These are phyloP conservation scores for Scedosporium boydii DNA, from an alignment of 2,329 filamentous ascomycete genomes.

Conservation along the genomic window DNA sequence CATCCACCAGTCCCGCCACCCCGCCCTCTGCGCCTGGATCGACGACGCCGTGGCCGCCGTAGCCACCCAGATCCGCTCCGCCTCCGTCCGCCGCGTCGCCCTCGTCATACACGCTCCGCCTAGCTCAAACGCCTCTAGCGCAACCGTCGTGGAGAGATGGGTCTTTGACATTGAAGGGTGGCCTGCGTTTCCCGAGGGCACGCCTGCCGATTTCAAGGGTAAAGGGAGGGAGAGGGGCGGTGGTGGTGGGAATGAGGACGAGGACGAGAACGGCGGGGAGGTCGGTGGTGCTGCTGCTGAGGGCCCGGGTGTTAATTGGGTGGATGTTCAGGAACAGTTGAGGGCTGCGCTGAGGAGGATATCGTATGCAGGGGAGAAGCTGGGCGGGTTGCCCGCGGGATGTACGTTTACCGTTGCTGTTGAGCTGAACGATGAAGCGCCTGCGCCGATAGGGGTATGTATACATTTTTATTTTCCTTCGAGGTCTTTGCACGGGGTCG, in stretches of 20 bases:
- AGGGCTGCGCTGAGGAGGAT: slow-evolving; percentile 57
- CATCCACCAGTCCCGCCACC: slow-evolving; percentile 78
- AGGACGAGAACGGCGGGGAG: slow-evolving; percentile 11
- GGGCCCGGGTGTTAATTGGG: slow-evolving; percentile 32
- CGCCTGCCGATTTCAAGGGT: background rate
- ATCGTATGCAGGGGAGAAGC: slow-evolving; percentile 46
- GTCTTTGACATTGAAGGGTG: slow-evolving; percentile 48
- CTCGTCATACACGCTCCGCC: slow-evolving; percentile 34
- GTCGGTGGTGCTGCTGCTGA: slow-evolving; percentile 10
- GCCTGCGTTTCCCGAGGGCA: slow-evolving; percentile 31
- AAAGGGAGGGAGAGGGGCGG: slow-evolving; percentile 13
- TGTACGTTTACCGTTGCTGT: slow-evolving; percentile 72
- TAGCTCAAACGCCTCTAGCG: background rate
- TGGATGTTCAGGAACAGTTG: slow-evolving; percentile 63
- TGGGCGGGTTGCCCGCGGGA: slow-evolving; percentile 48
- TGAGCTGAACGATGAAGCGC: slow-evolving; percentile 54
- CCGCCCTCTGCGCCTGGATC: slow-evolving; percentile 78
- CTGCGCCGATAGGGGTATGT: slow-evolving; percentile 49
- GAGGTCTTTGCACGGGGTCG: background rate
- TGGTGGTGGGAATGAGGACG: slow-evolving; percentile 12
- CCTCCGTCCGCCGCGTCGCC: slow-evolving; percentile 35
- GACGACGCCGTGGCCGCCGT: slow-evolving; percentile 69
- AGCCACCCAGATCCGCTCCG: slow-evolving; percentile 56
- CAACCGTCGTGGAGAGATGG: slow-evolving; percentile 42
- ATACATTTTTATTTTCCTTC: background rate